Conservation (phyloP, 2,329 filamentous ascomycete species). For the Scopulariopsis brevicaulis region DNA sequence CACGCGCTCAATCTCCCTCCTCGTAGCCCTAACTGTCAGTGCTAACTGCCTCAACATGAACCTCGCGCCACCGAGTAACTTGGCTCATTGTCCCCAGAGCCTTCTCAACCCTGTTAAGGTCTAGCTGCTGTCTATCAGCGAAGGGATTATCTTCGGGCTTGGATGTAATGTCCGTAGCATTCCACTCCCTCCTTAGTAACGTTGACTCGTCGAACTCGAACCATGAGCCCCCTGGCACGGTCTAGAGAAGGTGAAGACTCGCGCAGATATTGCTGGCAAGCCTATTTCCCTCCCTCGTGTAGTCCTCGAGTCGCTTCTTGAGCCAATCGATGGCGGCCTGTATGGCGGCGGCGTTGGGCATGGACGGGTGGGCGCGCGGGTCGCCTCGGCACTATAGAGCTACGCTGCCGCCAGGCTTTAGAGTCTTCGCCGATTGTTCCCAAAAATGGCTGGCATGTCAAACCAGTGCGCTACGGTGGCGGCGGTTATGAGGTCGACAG, state of each 20-base stretch:
- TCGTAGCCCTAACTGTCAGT: constrained; percentile 25
- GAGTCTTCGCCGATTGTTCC: constrained; percentile 26
- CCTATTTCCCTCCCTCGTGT: constrained; percentile 27
- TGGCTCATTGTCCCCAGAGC: constrained; percentile 24
- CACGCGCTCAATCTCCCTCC: constrained; percentile 14
- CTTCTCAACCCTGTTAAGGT: constrained; percentile 22
- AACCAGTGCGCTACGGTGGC: constrained; percentile 47
- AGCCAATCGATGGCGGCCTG: constrained; percentile 26
- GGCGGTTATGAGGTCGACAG: constrained; percentile 33
- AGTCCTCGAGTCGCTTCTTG: constrained; percentile 22
- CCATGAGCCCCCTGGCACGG: constrained; percentile 14
- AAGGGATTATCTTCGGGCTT: constrained; percentile 2
- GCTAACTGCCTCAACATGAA: constrained; percentile 24
- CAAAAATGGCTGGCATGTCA: constrained; percentile 40
- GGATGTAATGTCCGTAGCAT: constrained; percentile 17
- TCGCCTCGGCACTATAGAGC: constrained; percentile 33
- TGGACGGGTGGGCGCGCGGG: constrained; percentile 15
- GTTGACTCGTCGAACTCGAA: constrained; percentile 23
- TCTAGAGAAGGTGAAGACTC: constrained; percentile 37
- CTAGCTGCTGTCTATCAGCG: constrained; percentile 7
- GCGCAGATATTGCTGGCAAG: constrained; percentile 26
- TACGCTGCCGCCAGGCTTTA: constrained; percentile 41
- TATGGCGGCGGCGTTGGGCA: constrained; percentile 27
- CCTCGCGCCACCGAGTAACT: constrained; percentile 30
- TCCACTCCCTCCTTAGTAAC: constrained; percentile 32